Base-by-base conservation (phyloP, 2,329 filamentous ascomycete genomes). In the Penicillium sp. region DNA sequence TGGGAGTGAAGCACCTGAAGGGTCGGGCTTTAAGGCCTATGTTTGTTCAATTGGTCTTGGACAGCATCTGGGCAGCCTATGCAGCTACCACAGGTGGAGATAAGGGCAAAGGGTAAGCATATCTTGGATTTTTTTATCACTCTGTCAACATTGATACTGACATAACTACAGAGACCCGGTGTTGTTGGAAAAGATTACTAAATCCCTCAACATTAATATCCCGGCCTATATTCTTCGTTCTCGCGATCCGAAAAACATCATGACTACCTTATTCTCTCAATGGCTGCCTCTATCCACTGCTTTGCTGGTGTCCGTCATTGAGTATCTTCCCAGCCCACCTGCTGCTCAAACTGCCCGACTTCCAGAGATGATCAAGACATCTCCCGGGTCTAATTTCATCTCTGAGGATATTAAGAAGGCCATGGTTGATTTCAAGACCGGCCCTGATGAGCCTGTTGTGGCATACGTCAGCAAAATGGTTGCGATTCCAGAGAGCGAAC, bases 391-490 rank as follows among this genome's bases (percentile, higher is more conserved):
- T 3, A 82, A 85, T 2, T 81, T 85, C 63, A 86, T 97, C 43
- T 86, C 90, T 49, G 76, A 83, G 1, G 77, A 80, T 6, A 77
- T 97, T 50, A 88, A 86, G 63, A 80, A 89, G n/a, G 91, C 93
- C 5, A 93, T 97, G 87, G 76, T 89, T 2, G 81, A 86, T 0
- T 97, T 96, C 69, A 90, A 89, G 67, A 84, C 84, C 3, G 81
- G 81, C 0, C 80, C 83, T 38, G 81, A 86, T 0, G 88, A 89
- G 54, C 92, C 93, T 0, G 86, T 96, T 0, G 91, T 99, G 1
- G 93, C 91, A 8, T 99, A 96, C 62, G 90, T 99, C 57, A 97
- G 93, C 76, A 99, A 99, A 72, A 97, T 99, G 92, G 90, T 97
- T 1, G 94, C 94, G 0, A 83, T 99, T 11, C 93, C 92, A 0